Conservation (phyloP, 225 moss, liverwort and hornwort species). For the Bryoerythrophyllum caledonicum region DNA sequence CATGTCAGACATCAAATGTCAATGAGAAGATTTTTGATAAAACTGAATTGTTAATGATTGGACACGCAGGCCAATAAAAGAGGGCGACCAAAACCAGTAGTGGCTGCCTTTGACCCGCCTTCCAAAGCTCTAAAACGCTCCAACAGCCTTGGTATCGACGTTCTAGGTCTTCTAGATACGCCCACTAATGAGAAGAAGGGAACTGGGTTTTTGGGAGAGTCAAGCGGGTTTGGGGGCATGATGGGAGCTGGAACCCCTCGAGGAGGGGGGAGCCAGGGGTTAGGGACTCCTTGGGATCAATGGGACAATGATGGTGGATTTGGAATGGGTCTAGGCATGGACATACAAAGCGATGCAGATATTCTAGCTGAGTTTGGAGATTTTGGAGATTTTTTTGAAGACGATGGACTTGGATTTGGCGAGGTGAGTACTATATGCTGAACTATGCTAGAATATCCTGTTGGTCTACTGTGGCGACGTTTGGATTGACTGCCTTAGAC, state of each 20-base stretch:
- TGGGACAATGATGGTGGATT: constrained; percentile 78
- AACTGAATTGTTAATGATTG: constrained; percentile 21
- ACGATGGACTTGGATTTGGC: constrained; percentile 93
- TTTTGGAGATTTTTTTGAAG: constrained; percentile 97
- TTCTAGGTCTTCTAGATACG: constrained; percentile 69
- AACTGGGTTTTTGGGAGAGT: constrained; percentile 58
- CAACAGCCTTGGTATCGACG: constrained; percentile 69
- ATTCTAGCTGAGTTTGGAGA: constrained; percentile 99
- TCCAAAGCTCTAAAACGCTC: constrained; percentile 74
- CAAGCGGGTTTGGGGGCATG: constrained; percentile 64
- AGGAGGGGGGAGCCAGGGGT: constrained; percentile 64
- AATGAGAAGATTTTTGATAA: background rate
- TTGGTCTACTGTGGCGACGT: background rate
- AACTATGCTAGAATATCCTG: background rate
- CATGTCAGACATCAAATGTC: background rate
- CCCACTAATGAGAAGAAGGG: constrained; percentile 60
- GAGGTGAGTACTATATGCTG: constrained; percentile 56
- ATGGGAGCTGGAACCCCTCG: constrained; percentile 75
- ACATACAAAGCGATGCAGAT: constrained; percentile 96
- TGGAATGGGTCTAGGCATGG: constrained; percentile 83
- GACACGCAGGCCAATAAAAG: constrained; percentile 79
- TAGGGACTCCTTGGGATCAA: constrained; percentile 92
- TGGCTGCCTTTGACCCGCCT: constrained; percentile 65
- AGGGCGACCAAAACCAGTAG: constrained; percentile 60
- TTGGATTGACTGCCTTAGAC: background rate